Evolutionary conservation across 768 basidiomycete genomes (phyloP), one percentile per base, ranked within the genome.

Genomic region (Suillus spraguei): DNA sequence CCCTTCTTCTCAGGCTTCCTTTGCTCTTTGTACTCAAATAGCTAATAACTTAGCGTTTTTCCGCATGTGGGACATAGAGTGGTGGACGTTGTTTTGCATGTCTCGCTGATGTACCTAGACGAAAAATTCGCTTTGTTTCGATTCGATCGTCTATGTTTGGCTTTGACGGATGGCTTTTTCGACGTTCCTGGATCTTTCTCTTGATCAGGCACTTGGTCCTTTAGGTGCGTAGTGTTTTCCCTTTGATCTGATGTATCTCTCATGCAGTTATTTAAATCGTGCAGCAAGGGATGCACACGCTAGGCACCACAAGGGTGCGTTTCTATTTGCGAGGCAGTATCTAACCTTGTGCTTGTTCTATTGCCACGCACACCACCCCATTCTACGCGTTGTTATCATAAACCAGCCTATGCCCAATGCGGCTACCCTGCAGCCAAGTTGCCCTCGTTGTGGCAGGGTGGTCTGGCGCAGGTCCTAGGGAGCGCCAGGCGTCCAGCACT

Each of bases 361-460:
- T n/a, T 11, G 6, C 46, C 54, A 46, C 8, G 17, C 39, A n/a
- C 13, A 39, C 63, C 53, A 54, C 28, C 38, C 6, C 1, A 47
- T n/a, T 42, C n/a, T 22, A 16, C 28, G 4, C 5, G 71, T 59
- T 28, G 33, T 33, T 36, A 0, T 38, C 33, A 28, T 22, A 46
- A 14, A 20, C 42, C 74, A 97, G 95, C 89, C 64, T 99, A 97
- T 81, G 91, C 28, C n/a, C 92, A 94, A 76, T 98, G 97, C 78
- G 97, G 97, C 63, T 99, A 95, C 82, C 97, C 97, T 52, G 81
- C 94, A 62, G 96, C 97, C 61, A 99, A 94, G 82, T 80, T 97
- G 72, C 89, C 97, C 74, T 95, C 94, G 72, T n/a, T n/a, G n/a
- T n/a, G n/a, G n/a, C n/a, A n/a, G n/a, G n/a, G n/a, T n/a, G n/a